These are phyloP conservation scores for Neopestalotiopsis sp. DNA, from an alignment of 2,329 filamentous ascomycete species.

Conservation along the genomic window DNA sequence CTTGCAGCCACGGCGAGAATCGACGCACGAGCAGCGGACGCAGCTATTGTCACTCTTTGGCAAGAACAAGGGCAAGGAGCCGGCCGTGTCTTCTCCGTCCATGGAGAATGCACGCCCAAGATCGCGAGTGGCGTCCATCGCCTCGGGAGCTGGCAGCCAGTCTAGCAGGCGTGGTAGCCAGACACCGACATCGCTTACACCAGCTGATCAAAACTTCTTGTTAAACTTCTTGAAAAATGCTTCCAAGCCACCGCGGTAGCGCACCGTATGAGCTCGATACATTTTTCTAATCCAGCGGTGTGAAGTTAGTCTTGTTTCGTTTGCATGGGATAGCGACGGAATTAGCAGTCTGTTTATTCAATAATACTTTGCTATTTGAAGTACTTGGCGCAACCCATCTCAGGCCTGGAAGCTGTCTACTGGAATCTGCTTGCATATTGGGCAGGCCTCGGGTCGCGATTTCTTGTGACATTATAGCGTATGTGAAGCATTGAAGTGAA, in stretches of 20 bases:
- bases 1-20: conserved; percentile 40
- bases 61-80: conserved; percentile 34
- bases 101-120: conserved; percentile 29
- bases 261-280: not conserved
- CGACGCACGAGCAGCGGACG: conserved; percentile 28
- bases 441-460: not conserved
- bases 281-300: not conserved
- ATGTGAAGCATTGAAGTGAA: no score
- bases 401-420: not conserved
- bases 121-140: conserved; percentile 51
- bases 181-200: conserved; percentile 59
- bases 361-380: not conserved
- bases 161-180: conserved; percentile 51
- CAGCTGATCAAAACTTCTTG: conserved; percentile 77
- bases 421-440: not conserved
- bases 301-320: not conserved
- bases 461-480: not conserved
- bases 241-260: conserved; percentile 36
- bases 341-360: not conserved
- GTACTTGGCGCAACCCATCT: not conserved
- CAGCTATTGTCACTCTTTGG: conserved; percentile 15
- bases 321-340: not conserved
- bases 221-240: conserved; percentile 73
- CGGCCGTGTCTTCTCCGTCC: conserved; percentile 26
- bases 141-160: conserved; percentile 42